Evolutionary conservation across 2,329 filamentous ascomycete species (phyloP), one percentile per base, ranked within the genome.

Genomic region (Fusarium verrucosum): DNA sequence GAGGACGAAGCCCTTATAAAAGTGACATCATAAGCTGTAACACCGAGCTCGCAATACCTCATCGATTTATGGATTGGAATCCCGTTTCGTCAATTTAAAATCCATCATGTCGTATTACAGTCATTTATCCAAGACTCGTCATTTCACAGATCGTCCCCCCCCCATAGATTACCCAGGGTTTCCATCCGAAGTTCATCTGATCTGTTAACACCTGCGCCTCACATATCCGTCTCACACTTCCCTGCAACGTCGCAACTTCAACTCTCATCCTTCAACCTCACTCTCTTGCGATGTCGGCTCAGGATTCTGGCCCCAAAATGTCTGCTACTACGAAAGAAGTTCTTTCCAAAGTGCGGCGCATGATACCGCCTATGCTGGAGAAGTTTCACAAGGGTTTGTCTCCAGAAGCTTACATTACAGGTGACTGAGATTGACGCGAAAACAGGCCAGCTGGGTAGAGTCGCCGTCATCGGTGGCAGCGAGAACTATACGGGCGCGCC

Each of bases 401-500:
- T 7, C 28, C 19, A 41, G 11, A 38, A 41, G 10, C 20, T 35
- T 17, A 19, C 23, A 35, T 37, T 30, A 23, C 46, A 13, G 52
- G 36, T 33, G 41, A 43, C 35, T 50, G 32, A 19, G 19, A 53
- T 37, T 66, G 44, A 62, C 61, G n/a, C n/a, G 16, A 32, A 6
- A 33, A 43, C 70, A 96, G 94, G 95, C 58, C 94, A 98, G 78
- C 84, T 97, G 67, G 95, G 95, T 7, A 87, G 95, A 52, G 88
- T 99, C 50, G 95, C 89, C 49, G 95, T 99, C 57, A 95, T 99
- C 67, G 95, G 95, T 47, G 95, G 95, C 36, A 96, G 92, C 74
- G 89, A 94, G 75, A 94, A 98, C 78, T 99, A 98, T 76, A 97
- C 95, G 2, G 95, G 95, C 33, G 95, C 95, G 57, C 95, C 95